Evolutionary conservation across 2,329 filamentous ascomycete genomes (phyloP), one percentile per base, ranked within the genome.

Genomic region (Trichocomaceae sp.): DNA sequence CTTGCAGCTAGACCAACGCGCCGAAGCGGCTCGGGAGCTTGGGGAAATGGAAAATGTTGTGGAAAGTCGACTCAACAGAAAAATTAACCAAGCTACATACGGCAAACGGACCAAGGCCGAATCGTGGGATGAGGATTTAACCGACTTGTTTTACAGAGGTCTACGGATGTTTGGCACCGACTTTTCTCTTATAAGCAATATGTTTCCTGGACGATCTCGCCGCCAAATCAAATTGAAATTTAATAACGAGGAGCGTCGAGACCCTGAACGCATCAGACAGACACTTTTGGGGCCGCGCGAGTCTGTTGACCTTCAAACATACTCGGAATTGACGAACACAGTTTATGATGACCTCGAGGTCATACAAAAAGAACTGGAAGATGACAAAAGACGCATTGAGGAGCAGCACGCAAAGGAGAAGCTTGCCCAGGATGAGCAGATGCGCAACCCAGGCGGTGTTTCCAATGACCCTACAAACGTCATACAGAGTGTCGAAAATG

Each of bases 181-280:
- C 63, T 86, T 86, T 61, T 77, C 78, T 68, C 80, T 84, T 68
- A 83, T 85, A 60, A 79, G 77, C 61, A 80, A 81, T 57, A 75
- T 85, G 70, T 84, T 85, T 60, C 79, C 80, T 0, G 78, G 78
- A 10, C 74, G 77, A 47, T 81, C 78, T 9, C 74, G 83, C n/a
- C 75, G 77, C n/a, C 77, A 81, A 62, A 81, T 86, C 61, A 86
- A 86, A 66, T 66, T 77, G 15, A 85, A 86, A 61, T 86, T 84
- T 68, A 77, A 76, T 26, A 79, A 79, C 37, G 83, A 86, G 66
- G 82, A 85, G 64, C 75, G 78, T 22, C 69, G 76, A 5, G 74
- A 84, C 61, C 77, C 80, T 0, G 69, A 75, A 15, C 68, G 77
- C 15, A 77, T 86, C 39, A 79, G 78, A 53, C 69, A 74, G 5